phyloP scores from a whole-genome alignment of 2,329 filamentous ascomycete genomes.

The Lasiodiplodia theobromae region DNA sequence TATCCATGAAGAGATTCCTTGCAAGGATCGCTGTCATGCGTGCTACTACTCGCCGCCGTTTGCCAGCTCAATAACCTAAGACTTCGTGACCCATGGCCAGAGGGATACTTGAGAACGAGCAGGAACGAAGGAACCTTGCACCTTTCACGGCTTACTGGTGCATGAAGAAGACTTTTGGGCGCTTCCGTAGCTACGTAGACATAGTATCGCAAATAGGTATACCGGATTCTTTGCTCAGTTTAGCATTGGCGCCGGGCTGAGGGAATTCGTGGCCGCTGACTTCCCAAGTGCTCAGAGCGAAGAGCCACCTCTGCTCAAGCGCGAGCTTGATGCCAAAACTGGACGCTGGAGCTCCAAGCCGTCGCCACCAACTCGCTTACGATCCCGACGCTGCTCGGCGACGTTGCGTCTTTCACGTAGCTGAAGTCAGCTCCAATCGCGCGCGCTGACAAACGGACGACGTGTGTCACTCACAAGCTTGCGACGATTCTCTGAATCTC shows the following conservation, averaged over 20 bases:
- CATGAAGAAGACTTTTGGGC: not conserved
- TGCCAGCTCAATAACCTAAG: not conserved
- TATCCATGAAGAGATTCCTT: not conserved
- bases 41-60: not conserved
- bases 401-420: not conserved
- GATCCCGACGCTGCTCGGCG: not conserved
- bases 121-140: not conserved
- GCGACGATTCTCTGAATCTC: too few relatives aligned
- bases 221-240: not conserved
- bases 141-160: not conserved
- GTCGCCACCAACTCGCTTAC: not conserved
- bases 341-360: not conserved
- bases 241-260: too few relatives aligned
- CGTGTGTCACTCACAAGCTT: too few relatives aligned
- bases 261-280: not conserved
- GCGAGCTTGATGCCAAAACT: not conserved
- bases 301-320: not conserved
- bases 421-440: not conserved
- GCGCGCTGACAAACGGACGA: too few relatives aligned
- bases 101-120: not conserved
- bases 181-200: not conserved
- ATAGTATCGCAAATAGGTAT: not conserved
- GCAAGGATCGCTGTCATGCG: not conserved
- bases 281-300: not conserved
- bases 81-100: not conserved